Base-by-base conservation (phyloP, 2,329 filamentous ascomycete genomes). In the Xylaria sp. region DNA sequence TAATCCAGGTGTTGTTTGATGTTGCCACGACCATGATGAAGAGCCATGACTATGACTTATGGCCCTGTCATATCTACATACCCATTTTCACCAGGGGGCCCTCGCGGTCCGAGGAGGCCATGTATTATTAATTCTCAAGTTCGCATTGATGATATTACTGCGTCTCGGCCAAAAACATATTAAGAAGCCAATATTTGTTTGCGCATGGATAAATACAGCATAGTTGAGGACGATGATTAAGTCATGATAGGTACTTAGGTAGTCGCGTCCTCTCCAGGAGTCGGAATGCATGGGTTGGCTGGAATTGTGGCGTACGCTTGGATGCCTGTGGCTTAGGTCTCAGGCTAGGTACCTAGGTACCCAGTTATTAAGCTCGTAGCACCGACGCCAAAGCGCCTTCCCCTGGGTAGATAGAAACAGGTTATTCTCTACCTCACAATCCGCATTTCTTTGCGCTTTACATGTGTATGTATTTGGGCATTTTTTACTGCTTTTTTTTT, bases 21-120 rank as follows among this genome's bases (percentile, higher is more conserved):
- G 21, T 4, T 2, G 21, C 18, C 42, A 27, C 5, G 48, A 25
- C 48, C 13, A 21, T 40, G 27, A 50, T n/a, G 25, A 32, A 29
- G 3, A 35, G 51, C 51, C 16, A 10, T 10, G 13, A 35, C n/a
- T 29, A 10, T 10, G 13, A 35, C n/a, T 29, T 16, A 5, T 35
- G 32, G 32, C 32, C 32, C 32, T 10, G 5, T 35, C 6, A 21
- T 29, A 25, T 29, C 6, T 42, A 61, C 55, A 32, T 69, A 69
- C 66, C 69, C 66, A 71, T 71, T 42, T 50, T 66, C 50, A 64
- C 42, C 27, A 53, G 27, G 44, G 27, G 57, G 18, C 69, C 60
- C 54, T 67, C 65, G 47, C 27, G 10, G 27, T 32, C 53, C 50
- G 48, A 60, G 65, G 60, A 35, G 29, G 42, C 65, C 44, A n/a